Percentiles rank a stretch among this genome's conserved stretches.
phyloP scores from a whole-genome alignment of 2,329 filamentous ascomycete genomes.

The Chrysoporthe cubensis region DNA sequence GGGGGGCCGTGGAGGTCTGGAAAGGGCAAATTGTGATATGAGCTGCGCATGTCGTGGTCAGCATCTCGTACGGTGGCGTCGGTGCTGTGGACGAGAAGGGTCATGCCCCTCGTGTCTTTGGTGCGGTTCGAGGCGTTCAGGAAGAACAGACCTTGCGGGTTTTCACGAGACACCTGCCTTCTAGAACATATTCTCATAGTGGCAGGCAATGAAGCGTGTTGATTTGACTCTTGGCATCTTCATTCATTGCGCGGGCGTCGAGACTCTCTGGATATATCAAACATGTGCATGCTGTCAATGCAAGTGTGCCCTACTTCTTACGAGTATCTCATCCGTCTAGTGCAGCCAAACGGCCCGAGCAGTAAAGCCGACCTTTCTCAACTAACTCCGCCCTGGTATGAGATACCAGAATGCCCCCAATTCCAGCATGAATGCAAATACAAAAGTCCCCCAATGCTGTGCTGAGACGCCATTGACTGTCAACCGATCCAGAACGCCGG shows the following conservation, averaged over 20 bases:
- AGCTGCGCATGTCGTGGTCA: neutral
- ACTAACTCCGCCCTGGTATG: neutral
- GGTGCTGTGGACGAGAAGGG: neutral
- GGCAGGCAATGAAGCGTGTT: slow-evolving; percentile 4
- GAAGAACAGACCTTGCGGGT: neutral
- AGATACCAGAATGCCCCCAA: neutral
- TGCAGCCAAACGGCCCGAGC: neutral
- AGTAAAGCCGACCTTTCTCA: neutral
- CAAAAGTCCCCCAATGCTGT: neutral
- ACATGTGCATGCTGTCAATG: neutral
- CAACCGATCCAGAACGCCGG: neutral
- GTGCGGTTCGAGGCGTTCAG: neutral
- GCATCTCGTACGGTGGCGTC: neutral
- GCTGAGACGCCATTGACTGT: neutral
- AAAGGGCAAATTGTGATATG: neutral
- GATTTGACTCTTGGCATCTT: neutral
- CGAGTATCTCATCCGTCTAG: neutral
- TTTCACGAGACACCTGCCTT: neutral
- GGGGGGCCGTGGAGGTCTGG: neutral
- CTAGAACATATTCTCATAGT: neutral
- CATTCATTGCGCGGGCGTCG: neutral
- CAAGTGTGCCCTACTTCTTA: neutral
- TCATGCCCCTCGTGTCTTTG: neutral
- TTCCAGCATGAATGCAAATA: neutral
- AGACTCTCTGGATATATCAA: neutral